Evolutionary conservation across 1,284 basidiomycete species (phyloP), one percentile per base, ranked within the genome.

Genomic region (Trametes polyzona): DNA sequence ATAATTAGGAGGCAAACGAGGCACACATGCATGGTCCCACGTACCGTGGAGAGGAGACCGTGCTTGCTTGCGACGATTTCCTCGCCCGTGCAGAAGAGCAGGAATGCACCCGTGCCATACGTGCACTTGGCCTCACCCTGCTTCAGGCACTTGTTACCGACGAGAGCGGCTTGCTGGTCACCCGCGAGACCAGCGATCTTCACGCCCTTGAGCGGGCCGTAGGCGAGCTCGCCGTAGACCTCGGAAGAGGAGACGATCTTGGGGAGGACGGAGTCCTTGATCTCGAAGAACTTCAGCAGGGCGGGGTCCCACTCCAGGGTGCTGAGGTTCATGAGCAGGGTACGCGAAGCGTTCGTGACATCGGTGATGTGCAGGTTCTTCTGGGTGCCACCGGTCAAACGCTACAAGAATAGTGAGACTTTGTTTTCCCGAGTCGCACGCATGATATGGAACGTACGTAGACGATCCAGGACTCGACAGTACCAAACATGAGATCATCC

Each of bases 281-380:
- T 74, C 52, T 82, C 89, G 67, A 99, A 98, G 80, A 98, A 99
- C 35, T 88, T 81, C 65, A 97, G 82, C 27, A 98, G 83, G 37
- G 82, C 82, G 1, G 84, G 78, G 66, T 94, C 92, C 95, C 95
- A 99, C 69, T 87, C 66, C 32, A 97, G 82, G 0, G 88, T 92
- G 43, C 79, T 79, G 55, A 96, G 80, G 70, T 96, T 93, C 76
- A 98, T 86, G 53, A 98, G 85, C 55, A 99, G 88, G 0, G 96
- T 98, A 43, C 96, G 90, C 2, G 96, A 98, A 2, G 96, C 96
- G 72, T 99, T 99, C 53, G 95, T 95, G n/a, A 93, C 89, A 73
- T 99, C 96, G 63, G 89, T 90, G 62, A 97, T 86, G 75, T 98
- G 95, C n/a, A 93, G 76, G 42, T 86, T 85, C 33, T 79, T 79